A percentile compares a stretch with the other conserved stretches of the same genome.
Evolutionary conservation across 2,329 filamentous ascomycete genomes (phyloP).

Genomic region (Bipolaris sorokiniana): DNA sequence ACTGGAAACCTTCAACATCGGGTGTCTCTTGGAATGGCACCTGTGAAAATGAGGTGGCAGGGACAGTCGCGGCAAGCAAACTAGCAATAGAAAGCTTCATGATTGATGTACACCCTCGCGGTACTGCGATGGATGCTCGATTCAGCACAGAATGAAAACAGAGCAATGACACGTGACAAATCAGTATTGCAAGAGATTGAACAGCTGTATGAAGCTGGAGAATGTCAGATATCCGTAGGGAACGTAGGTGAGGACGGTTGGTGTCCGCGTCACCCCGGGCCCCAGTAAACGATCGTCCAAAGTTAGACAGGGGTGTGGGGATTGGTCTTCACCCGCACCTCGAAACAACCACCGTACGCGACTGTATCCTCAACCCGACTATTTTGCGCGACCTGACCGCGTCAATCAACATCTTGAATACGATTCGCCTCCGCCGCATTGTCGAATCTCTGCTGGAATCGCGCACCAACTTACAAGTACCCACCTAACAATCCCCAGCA

Average conservation of each 20-base stretch:
- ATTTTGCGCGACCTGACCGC: constrained; percentile 14
- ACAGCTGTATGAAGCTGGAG: not conserved
- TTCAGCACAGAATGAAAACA: not conserved
- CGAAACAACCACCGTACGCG: constrained; percentile 14
- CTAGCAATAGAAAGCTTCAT: constrained; percentile 27
- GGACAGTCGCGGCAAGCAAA: constrained; percentile 14
- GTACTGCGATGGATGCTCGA: constrained; percentile 6
- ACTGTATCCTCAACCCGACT: not conserved
- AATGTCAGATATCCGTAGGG: not conserved
- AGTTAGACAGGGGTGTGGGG: constrained; percentile 10
- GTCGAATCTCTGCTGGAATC: not conserved
- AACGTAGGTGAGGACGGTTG: not conserved
- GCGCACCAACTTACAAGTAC: not conserved
- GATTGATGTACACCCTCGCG: not conserved
- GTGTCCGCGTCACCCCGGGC: not conserved
- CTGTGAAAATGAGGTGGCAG: constrained; percentile 30
- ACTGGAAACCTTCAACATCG: constrained; percentile 38
- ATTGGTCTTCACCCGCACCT: constrained; percentile 1
- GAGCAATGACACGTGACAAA: not conserved
- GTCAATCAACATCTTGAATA: constrained; percentile 4
- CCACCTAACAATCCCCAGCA: not conserved
- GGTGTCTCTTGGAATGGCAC: constrained; percentile 38
- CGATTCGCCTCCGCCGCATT: not conserved
- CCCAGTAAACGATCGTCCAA: constrained; percentile 6
- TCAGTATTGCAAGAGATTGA: not conserved